Percentiles rank a stretch among this genome's conserved stretches.
Evolutionary conservation across 1,139 yeast species (phyloP).

Genomic region (Nakaseomyces kungkrabaensis): DNA sequence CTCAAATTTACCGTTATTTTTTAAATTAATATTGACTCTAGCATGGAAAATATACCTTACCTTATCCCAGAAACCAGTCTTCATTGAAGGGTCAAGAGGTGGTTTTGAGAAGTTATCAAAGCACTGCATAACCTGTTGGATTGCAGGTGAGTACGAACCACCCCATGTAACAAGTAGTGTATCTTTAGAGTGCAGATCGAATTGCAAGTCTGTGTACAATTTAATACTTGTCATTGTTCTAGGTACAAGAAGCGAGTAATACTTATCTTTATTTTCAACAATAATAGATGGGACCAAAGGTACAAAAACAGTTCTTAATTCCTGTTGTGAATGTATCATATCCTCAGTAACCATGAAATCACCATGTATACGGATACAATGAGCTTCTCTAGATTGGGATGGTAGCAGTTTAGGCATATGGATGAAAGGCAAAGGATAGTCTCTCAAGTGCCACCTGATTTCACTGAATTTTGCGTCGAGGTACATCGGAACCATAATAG

Average conservation of each 20-base stretch:
- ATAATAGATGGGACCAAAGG: conserved; percentile 45
- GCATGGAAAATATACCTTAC: conserved; percentile 55
- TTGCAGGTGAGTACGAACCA: conserved; percentile 71
- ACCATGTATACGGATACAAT: conserved; percentile 36
- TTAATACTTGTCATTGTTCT: conserved; percentile 74
- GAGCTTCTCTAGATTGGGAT: conserved; percentile 27
- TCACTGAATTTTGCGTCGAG: conserved; percentile 38
- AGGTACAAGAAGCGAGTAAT: conserved; percentile 55
- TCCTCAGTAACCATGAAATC: conserved; percentile 50
- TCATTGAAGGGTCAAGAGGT: conserved; percentile 74
- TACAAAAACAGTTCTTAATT: conserved; percentile 51
- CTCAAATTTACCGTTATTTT: conserved; percentile 44
- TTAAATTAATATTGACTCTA: conserved; percentile 39
- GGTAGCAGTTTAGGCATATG: conserved; percentile 34
- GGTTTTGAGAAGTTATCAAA: conserved; percentile 79
- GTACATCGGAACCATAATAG: conserved; percentile 57
- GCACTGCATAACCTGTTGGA: conserved; percentile 70
- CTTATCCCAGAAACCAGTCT: conserved; percentile 75
- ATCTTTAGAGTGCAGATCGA: conserved; percentile 44
- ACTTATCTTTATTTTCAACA: conserved; percentile 33
- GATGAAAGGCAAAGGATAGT: conserved; percentile 49
- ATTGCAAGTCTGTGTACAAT: conserved; percentile 50
- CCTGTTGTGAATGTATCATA: conserved; percentile 35
- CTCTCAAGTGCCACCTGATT: conserved; percentile 53
- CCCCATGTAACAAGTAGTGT: conserved; percentile 82